Evolutionary conservation across 306 rosid species (phyloP).

Genomic region (Crotalaria pallida): DNA sequence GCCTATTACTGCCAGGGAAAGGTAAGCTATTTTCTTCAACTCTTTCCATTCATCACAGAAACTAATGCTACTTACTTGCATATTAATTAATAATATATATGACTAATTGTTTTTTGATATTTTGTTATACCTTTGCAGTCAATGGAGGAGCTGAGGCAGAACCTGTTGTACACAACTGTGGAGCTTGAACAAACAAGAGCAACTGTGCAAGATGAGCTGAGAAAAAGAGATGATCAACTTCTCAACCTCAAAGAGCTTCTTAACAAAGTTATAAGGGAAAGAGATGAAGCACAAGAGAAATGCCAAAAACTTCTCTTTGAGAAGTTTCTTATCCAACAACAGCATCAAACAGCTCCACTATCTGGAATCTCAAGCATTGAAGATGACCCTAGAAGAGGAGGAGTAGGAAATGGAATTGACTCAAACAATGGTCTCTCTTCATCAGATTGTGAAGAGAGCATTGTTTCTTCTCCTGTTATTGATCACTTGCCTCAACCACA

Average conservation of each 20-base stretch:
- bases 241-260: slow-evolving; percentile 51
- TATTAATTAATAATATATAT: slow-evolving; percentile 1
- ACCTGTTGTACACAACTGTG: slow-evolving; percentile 56
- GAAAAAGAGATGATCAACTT: slow-evolving; percentile 78
- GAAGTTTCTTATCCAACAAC: slow-evolving; percentile 44
- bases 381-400: slow-evolving; percentile 87
- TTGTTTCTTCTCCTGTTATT: slow-evolving; percentile 74
- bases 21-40: slow-evolving; percentile 31
- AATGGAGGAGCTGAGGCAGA: slow-evolving; percentile 71
- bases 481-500: slow-evolving; percentile 37
- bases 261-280: slow-evolving; percentile 55
- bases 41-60: background rate
- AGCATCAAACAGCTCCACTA: slow-evolving; percentile 48
- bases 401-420: no score
- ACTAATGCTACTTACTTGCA: background rate
- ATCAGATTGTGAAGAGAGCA: slow-evolving; percentile 97
- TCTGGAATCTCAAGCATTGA: slow-evolving; percentile 94
- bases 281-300: slow-evolving; percentile 78
- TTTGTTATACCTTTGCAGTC: slow-evolving; percentile 36
- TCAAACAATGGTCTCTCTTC: slow-evolving; percentile 71
- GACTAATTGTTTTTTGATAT: background rate
- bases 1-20: slow-evolving; percentile 70
- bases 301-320: slow-evolving; percentile 60
- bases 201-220: slow-evolving; percentile 70
- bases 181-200: slow-evolving; percentile 79